Percentiles rank a stretch among this genome's conserved stretches.
Evolutionary conservation across 768 basidiomycete genomes (phyloP).

Genomic region (Fomitopsis serialis): DNA sequence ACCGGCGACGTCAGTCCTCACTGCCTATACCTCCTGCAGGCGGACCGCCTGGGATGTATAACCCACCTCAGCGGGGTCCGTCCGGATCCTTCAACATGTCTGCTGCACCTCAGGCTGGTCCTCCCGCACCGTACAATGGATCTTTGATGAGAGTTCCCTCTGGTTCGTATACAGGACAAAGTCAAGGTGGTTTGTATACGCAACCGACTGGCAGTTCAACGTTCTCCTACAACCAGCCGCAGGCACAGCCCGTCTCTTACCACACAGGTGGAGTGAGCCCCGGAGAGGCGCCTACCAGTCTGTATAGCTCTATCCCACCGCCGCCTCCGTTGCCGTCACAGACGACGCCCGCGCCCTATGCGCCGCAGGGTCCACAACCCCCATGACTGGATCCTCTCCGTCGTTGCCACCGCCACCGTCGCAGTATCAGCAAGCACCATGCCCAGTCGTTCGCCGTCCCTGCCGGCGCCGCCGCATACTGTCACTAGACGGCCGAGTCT

Average conservation of each 20-base stretch:
- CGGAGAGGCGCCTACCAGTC: constrained; percentile 3
- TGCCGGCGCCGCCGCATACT: constrained; percentile 3
- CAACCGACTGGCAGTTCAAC: background rate
- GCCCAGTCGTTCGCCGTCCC: constrained; percentile 2
- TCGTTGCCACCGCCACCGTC: constrained; percentile 18
- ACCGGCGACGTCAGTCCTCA: constrained; percentile 14
- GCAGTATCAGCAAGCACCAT: background rate
- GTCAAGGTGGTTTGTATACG: background rate
- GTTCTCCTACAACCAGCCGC: background rate
- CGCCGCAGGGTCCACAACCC: constrained; percentile 3
- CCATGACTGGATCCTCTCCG: constrained; percentile 21
- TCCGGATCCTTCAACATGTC: background rate
- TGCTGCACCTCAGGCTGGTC: background rate
- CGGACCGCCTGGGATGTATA: constrained; percentile 8
- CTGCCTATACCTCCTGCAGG: constrained; percentile 16
- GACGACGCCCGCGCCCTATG: constrained; percentile 5
- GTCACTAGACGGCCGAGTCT: constrained; percentile 40
- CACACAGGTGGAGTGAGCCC: background rate
- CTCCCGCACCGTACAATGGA: background rate
- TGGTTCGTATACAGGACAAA: background rate
- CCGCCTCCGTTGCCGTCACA: constrained; percentile 16
- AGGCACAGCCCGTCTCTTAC: background rate
- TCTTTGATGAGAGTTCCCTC: background rate
- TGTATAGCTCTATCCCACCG: constrained; percentile 15
- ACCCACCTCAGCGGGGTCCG: constrained; percentile 4